Evolutionary conservation across 495 filamentous ascomycete genomes (phyloP).

Genomic region (Pyronema omphalodes): DNA sequence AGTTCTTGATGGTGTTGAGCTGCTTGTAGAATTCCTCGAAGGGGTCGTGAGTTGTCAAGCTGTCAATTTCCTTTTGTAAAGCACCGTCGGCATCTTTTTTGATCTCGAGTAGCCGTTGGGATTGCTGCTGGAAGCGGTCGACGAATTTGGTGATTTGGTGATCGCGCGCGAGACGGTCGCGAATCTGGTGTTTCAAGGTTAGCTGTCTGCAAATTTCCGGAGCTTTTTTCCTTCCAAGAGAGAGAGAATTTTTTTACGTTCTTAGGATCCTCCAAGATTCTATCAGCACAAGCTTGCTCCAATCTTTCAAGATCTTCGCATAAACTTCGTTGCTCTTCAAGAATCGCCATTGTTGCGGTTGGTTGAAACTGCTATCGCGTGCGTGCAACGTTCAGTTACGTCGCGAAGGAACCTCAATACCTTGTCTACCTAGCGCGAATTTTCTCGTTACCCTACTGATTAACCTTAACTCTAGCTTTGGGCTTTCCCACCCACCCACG

Average conservation of each 20-base stretch:
- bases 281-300: constrained; percentile 82
- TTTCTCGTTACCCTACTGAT: not conserved
- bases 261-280: constrained; percentile 69
- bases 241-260: constrained; percentile 42
- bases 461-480: not conserved
- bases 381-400: not conserved
- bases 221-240: not conserved
- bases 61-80: constrained; percentile 59
- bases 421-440: not conserved
- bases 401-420: not conserved
- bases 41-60: constrained; percentile 69
- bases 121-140: constrained; percentile 68
- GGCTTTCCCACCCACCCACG: not conserved
- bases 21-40: constrained; percentile 89
- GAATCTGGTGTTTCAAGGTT: constrained; percentile 42
- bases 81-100: constrained; percentile 62
- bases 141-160: constrained; percentile 83
- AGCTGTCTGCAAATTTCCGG: constrained; percentile 4
- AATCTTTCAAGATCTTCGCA: constrained; percentile 91
- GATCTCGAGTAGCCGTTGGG: constrained; percentile 57
- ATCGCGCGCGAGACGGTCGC: constrained; percentile 67
- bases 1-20: constrained; percentile 58
- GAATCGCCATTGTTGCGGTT: constrained; percentile 27
- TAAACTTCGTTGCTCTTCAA: constrained; percentile 82
- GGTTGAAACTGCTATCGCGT: not conserved